Evolutionary conservation across 805 yeast genomes (phyloP), one percentile per base, ranked within the genome.

Genomic region (Candida anglica): DNA sequence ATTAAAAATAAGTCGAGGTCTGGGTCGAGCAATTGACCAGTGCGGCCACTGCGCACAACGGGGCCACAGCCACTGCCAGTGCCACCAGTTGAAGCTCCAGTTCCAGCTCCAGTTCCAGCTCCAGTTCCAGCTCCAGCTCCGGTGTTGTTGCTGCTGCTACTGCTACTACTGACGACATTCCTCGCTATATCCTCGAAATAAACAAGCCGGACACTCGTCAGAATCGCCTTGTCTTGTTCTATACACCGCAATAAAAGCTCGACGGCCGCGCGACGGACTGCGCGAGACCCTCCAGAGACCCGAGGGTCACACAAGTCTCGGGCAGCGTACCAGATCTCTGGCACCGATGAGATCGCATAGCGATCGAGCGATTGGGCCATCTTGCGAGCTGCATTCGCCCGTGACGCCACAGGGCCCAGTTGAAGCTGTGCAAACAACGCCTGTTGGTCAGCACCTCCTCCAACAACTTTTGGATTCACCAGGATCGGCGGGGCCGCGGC

Each of bases 301-400:
- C n/a, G n/a, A 1, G 52, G 36, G 5, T 61, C 60, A 32, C 84
- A 66, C 52, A 81, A 56, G 32, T 70, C 75, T 39, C 73, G 62
- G 0, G 82, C 80, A 33, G 78, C 58, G 52, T 80, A 77, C 96
- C 96, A 86, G 2, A 86, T 66, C 41, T 83, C 88, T 0, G 86
- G 79, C 3, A 85, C 67, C 2, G 82, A 72, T 0, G 80, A 66
- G 2, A 78, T 69, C 3, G 79, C 63, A 32, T 68, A 69, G 30
- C 68, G 72, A 15, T 69, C 69, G 2, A 86, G 54, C 3, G 76
- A 63, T 2, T 67, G 67, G 5, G 73, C 58, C 27, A 86, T 55
- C 15, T 68, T 55, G 2, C 61, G 63, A 0, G 84, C 78, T 0
- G 83, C 78, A 1, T 69, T 61, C 1, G 73, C 62, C 40, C 79